Percentiles rank a stretch among this genome's conserved stretches.
phyloP scores from a whole-genome alignment of 2,329 filamentous ascomycete species.

The Didymella sp. region DNA sequence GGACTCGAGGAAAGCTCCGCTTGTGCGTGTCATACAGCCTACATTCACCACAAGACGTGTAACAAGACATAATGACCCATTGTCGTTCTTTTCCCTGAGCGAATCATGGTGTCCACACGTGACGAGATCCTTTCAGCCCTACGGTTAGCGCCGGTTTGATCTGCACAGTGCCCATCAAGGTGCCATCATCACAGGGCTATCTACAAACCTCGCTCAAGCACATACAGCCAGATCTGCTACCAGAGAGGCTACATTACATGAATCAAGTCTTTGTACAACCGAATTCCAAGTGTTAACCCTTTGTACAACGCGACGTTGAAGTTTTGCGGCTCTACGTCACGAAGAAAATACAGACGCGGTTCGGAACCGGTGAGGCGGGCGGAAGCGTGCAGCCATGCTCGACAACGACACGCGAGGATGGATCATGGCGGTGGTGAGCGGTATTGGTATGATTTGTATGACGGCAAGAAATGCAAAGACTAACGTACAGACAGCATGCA shows the following conservation, averaged over 20 bases:
- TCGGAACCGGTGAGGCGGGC: neutral
- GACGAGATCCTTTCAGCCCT: slow-evolving; percentile 13
- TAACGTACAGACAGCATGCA: slow-evolving; percentile 45
- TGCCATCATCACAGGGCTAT: slow-evolving; percentile 13
- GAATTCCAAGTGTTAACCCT: neutral
- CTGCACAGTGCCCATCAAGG: slow-evolving; percentile 29
- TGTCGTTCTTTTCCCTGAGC: neutral
- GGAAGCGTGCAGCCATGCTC: slow-evolving; percentile 25
- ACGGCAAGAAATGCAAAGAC: too few species aligned
- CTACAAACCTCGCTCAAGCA: slow-evolving; percentile 1
- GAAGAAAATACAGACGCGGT: slow-evolving; percentile 29
- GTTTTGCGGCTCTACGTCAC: slow-evolving; percentile 31
- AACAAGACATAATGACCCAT: neutral
- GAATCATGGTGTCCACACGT: slow-evolving; percentile 13
- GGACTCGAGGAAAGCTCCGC: neutral
- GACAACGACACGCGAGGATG: slow-evolving; percentile 81
- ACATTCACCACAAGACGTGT: slow-evolving; percentile 1
- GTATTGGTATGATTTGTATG: slow-evolving; percentile 64
- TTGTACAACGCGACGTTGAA: slow-evolving; percentile 8
- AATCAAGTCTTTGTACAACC: neutral
- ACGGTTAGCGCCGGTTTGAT: slow-evolving; percentile 12
- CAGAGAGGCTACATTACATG: neutral
- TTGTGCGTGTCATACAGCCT: neutral
- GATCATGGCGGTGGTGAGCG: slow-evolving; percentile 86
- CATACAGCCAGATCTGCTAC: neutral